A percentile compares a stretch with the other conserved stretches of the same genome.
phyloP scores from a whole-genome alignment of 345 rosid genomes.

The Brassica incana region DNA sequence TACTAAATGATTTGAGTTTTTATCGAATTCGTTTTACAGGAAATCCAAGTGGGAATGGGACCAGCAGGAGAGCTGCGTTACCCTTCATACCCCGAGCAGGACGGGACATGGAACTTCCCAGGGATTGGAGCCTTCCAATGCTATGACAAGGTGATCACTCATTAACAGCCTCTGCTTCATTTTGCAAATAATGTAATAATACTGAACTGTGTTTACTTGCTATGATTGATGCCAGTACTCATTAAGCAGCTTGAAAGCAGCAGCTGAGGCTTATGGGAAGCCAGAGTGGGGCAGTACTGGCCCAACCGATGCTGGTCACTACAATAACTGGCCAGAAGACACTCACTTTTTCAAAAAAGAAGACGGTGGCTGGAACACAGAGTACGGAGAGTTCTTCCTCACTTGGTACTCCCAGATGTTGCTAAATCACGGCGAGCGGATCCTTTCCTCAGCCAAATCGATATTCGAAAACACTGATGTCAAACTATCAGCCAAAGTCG shows the following conservation, averaged over 20 bases:
- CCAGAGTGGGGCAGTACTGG: constrained; percentile 96
- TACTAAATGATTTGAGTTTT: not conserved
- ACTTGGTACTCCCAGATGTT: constrained; percentile 90
- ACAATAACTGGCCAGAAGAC: constrained; percentile 98
- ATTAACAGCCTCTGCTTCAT: not conserved
- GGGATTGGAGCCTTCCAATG: constrained; percentile 99
- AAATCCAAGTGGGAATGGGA: constrained; percentile 99
- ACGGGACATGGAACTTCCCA: constrained; percentile 92
- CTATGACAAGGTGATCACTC: constrained; percentile 66
- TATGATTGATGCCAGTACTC: constrained; percentile 58
- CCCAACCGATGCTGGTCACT: constrained; percentile 92
- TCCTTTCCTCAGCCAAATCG: constrained; percentile 62
- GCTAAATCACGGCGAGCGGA: constrained; percentile 76
- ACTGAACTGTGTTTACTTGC: constrained; percentile 21
- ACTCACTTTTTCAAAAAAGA: constrained; percentile 77
- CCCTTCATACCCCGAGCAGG: constrained; percentile 84
- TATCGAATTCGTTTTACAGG: constrained; percentile 43
- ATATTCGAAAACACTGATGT: constrained; percentile 48
- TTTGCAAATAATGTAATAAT: not conserved
- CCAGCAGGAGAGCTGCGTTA: constrained; percentile 98
- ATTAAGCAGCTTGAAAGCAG: constrained; percentile 77
- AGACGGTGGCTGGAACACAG: constrained; percentile 77
- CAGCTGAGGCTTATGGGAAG: constrained; percentile 84
- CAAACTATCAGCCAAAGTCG: constrained; percentile 84
- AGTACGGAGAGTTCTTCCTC: constrained; percentile 88